A percentile compares a stretch with the other conserved stretches of the same genome.
Conservation (phyloP, 2,329 filamentous ascomycete species). For the Penicillium sp. region DNA sequence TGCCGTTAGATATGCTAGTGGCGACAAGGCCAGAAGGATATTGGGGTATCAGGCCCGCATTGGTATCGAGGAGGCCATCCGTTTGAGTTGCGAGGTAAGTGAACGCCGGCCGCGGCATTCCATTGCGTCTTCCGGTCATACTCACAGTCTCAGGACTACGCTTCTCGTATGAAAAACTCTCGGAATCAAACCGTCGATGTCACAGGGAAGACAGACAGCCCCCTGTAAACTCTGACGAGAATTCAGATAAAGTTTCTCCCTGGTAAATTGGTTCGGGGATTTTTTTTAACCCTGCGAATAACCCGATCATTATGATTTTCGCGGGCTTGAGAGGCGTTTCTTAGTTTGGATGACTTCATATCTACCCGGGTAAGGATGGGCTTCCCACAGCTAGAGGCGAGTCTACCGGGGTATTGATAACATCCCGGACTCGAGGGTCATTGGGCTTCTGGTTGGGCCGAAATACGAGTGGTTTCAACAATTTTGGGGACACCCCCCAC, state of each 20-base stretch:
- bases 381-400: background rate
- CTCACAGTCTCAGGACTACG: constrained; percentile 32
- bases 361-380: background rate
- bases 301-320: constrained; percentile 7
- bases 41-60: constrained; percentile 57
- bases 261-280: background rate
- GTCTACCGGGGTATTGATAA: constrained; percentile 2
- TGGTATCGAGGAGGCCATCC: constrained; percentile 54
- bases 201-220: background rate
- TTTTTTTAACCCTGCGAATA: constrained; percentile 15
- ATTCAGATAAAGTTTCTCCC: constrained; percentile 14
- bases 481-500: background rate
- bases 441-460: constrained; percentile 27
- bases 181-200: constrained; percentile 23
- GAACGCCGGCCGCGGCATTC: background rate
- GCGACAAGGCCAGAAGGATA: constrained; percentile 53
- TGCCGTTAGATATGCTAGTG: constrained; percentile 55
- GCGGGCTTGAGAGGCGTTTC: constrained; percentile 8
- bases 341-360: constrained; percentile 7
- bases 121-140: background rate
- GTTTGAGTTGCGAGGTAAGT: constrained; percentile 51
- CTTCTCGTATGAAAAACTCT: constrained; percentile 24
- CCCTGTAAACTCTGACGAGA: constrained; percentile 5
- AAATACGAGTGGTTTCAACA: background rate
- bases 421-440: constrained; percentile 8